Evolutionary conservation across 495 filamentous ascomycete species (phyloP).

Genomic region (Aspergillus olivimuriae): DNA sequence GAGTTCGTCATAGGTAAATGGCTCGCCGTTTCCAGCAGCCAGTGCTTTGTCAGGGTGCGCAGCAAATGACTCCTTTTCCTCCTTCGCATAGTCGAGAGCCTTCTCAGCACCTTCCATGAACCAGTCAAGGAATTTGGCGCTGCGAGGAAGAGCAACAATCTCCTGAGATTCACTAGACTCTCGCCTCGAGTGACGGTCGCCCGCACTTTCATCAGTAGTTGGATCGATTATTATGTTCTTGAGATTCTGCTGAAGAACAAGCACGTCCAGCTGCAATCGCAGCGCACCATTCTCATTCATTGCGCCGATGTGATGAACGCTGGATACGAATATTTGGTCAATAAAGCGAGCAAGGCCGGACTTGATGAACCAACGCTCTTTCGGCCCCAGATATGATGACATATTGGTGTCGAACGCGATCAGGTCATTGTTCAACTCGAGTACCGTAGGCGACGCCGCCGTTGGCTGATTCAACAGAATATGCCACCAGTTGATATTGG

Average conservation of each 20-base stretch:
- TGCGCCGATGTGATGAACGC: constrained; percentile 53
- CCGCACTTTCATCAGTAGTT: constrained; percentile 5
- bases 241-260: constrained; percentile 91
- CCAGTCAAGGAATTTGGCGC: constrained; percentile 71
- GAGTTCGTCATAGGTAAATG: constrained; percentile 76
- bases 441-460: constrained; percentile 71
- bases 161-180: constrained; percentile 20
- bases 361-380: constrained; percentile 62
- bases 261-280: constrained; percentile 81
- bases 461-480: constrained; percentile 66
- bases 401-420: constrained; percentile 78
- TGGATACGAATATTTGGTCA: constrained; percentile 62
- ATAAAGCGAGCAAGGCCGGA: constrained; percentile 66
- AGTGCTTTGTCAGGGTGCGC: constrained; percentile 28
- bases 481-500: constrained; percentile 59
- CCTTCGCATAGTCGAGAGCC: constrained; percentile 57
- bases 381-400: constrained; percentile 55
- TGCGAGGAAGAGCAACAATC: constrained; percentile 61
- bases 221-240: constrained; percentile 66
- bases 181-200: constrained; percentile 7
- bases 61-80: constrained; percentile 41
- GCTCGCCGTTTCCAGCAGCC: constrained; percentile 35
- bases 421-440: constrained; percentile 73
- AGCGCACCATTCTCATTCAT: constrained; percentile 73
- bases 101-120: constrained; percentile 72